A percentile compares a stretch with the other conserved stretches of the same genome.
Conservation (phyloP, 2,329 filamentous ascomycete genomes). For the Stachybotrys chartarum region DNA sequence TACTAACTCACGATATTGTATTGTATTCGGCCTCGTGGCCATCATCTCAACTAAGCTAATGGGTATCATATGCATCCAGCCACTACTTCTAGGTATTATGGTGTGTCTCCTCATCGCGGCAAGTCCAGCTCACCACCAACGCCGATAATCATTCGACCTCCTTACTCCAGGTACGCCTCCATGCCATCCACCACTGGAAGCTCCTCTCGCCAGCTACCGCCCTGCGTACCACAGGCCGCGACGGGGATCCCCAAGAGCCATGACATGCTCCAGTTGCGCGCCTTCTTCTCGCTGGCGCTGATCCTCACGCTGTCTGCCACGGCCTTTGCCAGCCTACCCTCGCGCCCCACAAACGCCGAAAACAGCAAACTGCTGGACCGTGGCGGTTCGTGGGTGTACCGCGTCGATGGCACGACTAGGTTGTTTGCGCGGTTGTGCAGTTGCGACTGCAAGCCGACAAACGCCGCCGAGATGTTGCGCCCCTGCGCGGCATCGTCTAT, state of each 20-base stretch:
- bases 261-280: conserved; percentile 14
- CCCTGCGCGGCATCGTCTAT: conserved; percentile 3
- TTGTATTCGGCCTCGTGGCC: too few species aligned
- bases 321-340: conserved; percentile 3
- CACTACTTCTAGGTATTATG: neutral
- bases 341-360: conserved; percentile 6
- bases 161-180: neutral
- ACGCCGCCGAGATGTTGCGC: conserved; percentile 2
- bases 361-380: conserved; percentile 3
- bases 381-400: neutral
- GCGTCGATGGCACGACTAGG: neutral
- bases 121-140: neutral
- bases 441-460: conserved; percentile 2
- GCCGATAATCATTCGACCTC: neutral
- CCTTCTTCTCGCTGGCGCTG: conserved; percentile 13
- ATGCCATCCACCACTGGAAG: neutral
- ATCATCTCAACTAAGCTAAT: neutral
- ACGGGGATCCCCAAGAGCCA: conserved; percentile 14
- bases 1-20: too few species aligned
- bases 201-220: conserved; percentile 1
- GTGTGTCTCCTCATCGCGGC: neutral
- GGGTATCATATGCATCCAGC: neutral
- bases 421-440: neutral
- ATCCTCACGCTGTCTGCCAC: conserved; percentile 11
- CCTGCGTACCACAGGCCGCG: neutral